These are phyloP conservation scores for Setaria italica DNA, from an alignment of 202 grass and related monocot species.

Conservation along the genomic window DNA sequence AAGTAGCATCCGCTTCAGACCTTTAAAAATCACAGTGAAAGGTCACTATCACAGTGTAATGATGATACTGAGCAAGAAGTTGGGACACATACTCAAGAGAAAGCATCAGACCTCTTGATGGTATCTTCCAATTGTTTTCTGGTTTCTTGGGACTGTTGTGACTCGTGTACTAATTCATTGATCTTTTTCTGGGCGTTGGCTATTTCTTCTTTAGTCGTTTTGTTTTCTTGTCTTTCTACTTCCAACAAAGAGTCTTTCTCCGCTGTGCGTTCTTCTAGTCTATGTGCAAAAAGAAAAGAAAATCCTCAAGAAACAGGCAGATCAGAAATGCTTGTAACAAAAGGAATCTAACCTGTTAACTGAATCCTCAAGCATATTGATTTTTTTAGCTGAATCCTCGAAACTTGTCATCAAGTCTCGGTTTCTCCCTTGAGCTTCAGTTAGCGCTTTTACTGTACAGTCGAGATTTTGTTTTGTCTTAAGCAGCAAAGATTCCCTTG, in stretches of 20 bases:
- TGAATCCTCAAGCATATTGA: constrained; percentile 59
- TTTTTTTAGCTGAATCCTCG: constrained; percentile 55
- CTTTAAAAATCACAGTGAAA: constrained; percentile 50
- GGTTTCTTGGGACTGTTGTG: constrained; percentile 50
- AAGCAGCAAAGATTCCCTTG: constrained; percentile 70
- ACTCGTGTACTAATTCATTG: constrained; percentile 51
- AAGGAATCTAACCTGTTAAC: constrained; percentile 58
- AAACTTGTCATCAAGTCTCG: constrained; percentile 53
- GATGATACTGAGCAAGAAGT: constrained; percentile 30
- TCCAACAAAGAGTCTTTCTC: constrained; percentile 69
- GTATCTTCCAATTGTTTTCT: constrained; percentile 59
- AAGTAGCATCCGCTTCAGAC: constrained; percentile 65
- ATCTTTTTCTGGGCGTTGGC: constrained; percentile 59
- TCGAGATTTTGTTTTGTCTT: constrained; percentile 68
- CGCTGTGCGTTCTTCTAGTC: constrained; percentile 59
- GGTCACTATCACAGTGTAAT: constrained; percentile 44
- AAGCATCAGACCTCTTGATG: constrained; percentile 59
- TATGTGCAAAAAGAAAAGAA: constrained; percentile 46
- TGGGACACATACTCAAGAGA: constrained; percentile 25
- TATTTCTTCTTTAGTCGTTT: constrained; percentile 60
- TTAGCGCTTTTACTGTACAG: constrained; percentile 54
- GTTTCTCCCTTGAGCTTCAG: constrained; percentile 65
- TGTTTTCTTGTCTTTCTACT: constrained; percentile 59
- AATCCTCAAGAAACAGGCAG: constrained; percentile 7
- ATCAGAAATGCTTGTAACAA: constrained; percentile 29